Evolutionary conservation across 2,329 filamentous ascomycete genomes (phyloP).

Genomic region (Dryadomyces sulphureus): DNA sequence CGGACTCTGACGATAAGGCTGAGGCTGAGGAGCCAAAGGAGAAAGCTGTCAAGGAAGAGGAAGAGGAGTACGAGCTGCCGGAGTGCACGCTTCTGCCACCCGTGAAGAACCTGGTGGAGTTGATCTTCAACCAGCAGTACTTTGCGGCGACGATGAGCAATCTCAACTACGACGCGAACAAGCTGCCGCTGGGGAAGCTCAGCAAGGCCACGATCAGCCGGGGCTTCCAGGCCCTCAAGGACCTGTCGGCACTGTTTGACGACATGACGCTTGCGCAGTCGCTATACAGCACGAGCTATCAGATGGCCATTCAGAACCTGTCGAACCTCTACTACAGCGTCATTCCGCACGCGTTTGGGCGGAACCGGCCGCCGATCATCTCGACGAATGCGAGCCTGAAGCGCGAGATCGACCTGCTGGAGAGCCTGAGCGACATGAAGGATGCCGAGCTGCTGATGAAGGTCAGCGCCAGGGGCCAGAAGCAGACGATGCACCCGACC

Average conservation of each 20-base stretch:
- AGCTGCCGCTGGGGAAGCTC: slow-evolving; percentile 71
- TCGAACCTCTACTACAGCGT: slow-evolving; percentile 70
- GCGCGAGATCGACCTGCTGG: slow-evolving; percentile 63
- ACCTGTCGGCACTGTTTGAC: slow-evolving; percentile 53
- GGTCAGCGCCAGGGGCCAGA: slow-evolving; percentile 33
- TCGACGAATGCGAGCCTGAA: slow-evolving; percentile 42
- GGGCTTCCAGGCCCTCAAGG: slow-evolving; percentile 65
- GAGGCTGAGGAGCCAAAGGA: slow-evolving; percentile 25
- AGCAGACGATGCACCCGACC: slow-evolving; percentile 42
- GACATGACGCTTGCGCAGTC: slow-evolving; percentile 29
- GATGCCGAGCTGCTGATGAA: slow-evolving; percentile 68
- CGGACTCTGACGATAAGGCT: slow-evolving; percentile 43
- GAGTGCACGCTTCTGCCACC: slow-evolving; percentile 43
- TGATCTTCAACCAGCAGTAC: slow-evolving; percentile 70
- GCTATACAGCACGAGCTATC: slow-evolving; percentile 23
- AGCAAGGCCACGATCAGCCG: slow-evolving; percentile 62
- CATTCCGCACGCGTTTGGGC: slow-evolving; percentile 72
- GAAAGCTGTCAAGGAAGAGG: slow-evolving; percentile 7
- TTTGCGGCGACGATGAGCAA: slow-evolving; percentile 52
- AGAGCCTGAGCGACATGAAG: slow-evolving; percentile 75
- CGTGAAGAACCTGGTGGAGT: slow-evolving; percentile 54
- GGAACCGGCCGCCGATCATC: slow-evolving; percentile 58
- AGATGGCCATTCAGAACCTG: slow-evolving; percentile 41
- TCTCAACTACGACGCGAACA: slow-evolving; percentile 59
- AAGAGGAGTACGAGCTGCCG: slow-evolving; percentile 17